Evolutionary conservation across 169 alveolate species (phyloP).

Genomic region (Plasmodium sp.): DNA sequence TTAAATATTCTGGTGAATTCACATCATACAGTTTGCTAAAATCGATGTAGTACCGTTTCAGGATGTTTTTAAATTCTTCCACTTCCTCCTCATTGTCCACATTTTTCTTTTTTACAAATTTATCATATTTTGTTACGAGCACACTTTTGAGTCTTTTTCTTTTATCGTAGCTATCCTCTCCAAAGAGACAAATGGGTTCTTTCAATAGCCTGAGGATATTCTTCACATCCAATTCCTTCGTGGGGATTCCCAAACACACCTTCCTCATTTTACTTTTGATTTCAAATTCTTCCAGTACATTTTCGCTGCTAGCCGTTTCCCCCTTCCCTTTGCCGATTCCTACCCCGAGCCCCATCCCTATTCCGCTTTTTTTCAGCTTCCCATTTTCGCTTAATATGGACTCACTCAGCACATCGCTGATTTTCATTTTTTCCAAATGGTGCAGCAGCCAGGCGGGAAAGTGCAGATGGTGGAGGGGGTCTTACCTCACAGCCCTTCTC

Average conservation of each 20-base stretch:
- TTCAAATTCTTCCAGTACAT: conserved; percentile 81
- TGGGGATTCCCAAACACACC: conserved; percentile 81
- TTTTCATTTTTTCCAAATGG: conserved; percentile 31
- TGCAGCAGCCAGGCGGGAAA: neutral
- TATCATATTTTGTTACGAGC: conserved; percentile 79
- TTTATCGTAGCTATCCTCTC: conserved; percentile 85
- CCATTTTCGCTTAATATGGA: conserved; percentile 24
- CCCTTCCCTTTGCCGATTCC: conserved; percentile 13
- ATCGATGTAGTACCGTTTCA: conserved; percentile 82
- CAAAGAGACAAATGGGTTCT: conserved; percentile 86
- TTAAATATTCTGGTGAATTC: conserved; percentile 69
- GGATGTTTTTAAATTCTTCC: conserved; percentile 81
- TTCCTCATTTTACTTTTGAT: conserved; percentile 80
- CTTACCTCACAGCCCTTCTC: neutral
- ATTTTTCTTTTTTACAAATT: conserved; percentile 72
- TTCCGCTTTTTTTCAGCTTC: conserved; percentile 56
- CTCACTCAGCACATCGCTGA: conserved; percentile 43
- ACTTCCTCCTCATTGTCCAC: conserved; percentile 78
- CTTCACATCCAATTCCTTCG: conserved; percentile 80
- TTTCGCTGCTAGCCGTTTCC: conserved; percentile 49
- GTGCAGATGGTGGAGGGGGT: neutral
- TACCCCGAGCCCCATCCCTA: conserved; percentile 7
- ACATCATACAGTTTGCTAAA: conserved; percentile 79
- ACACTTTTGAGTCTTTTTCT: conserved; percentile 82
- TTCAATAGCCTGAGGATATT: conserved; percentile 80